Evolutionary conservation across 352 stramenopile genomes (phyloP).

Genomic region (Phytophthora cactorum): DNA sequence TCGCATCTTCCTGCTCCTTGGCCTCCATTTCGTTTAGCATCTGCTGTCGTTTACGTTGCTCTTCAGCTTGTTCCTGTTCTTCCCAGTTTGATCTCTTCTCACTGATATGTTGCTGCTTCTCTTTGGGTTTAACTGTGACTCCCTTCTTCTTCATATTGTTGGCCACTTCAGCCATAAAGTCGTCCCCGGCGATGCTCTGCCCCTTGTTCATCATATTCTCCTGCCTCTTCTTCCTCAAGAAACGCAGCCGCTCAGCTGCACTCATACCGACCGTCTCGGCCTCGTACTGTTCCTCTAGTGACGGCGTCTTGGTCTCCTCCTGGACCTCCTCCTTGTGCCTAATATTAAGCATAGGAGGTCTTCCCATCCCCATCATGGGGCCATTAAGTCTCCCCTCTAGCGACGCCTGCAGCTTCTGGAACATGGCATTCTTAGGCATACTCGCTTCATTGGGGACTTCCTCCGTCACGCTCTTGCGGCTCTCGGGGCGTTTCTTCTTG

Average conservation of each 20-base stretch:
- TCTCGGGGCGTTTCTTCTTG: conserved; percentile 13
- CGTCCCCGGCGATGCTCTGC: conserved; percentile 52
- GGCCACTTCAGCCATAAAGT: conserved; percentile 73
- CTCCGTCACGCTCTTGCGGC: conserved; percentile 2
- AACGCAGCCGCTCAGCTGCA: conserved; percentile 64
- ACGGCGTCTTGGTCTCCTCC: conserved; percentile 11
- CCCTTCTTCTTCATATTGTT: conserved; percentile 81
- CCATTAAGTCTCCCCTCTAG: conserved; percentile 45
- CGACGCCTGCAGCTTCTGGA: conserved; percentile 65
- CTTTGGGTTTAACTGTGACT: conserved; percentile 15
- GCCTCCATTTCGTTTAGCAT: conserved; percentile 37
- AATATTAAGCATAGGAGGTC: conserved; percentile 41
- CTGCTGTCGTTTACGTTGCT: conserved; percentile 44
- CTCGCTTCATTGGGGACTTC: neutral
- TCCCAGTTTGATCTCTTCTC: conserved; percentile 36
- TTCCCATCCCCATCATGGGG: conserved; percentile 26
- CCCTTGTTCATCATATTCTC: conserved; percentile 60
- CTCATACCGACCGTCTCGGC: conserved; percentile 67
- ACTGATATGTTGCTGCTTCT: conserved; percentile 2
- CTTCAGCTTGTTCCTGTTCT: conserved; percentile 38
- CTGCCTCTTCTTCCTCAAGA: conserved; percentile 66
- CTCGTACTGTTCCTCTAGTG: conserved; percentile 55
- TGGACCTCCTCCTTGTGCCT: conserved; percentile 14
- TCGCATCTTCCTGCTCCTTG: conserved; percentile 33
- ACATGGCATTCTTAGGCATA: conserved; percentile 41